These are phyloP conservation scores for Erysimum cheiri DNA, from an alignment of 441 rosid genomes.

Conservation along the genomic window DNA sequence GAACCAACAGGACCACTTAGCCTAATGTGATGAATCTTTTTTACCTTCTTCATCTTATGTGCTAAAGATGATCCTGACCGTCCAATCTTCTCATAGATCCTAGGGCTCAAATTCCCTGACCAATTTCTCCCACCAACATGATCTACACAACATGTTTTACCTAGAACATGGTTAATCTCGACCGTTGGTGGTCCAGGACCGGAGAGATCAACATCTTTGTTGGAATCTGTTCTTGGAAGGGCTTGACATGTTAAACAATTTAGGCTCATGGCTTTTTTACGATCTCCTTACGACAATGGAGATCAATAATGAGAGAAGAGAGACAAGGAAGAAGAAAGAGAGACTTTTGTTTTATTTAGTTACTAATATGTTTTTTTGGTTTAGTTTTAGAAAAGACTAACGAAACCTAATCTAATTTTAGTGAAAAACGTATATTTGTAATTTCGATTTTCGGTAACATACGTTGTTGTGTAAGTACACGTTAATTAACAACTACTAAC, in stretches of 20 bases:
- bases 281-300: conserved; percentile 34
- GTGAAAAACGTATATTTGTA: conserved; percentile 23
- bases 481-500: conserved; percentile 3
- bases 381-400: conserved; percentile 40
- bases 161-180: conserved; percentile 12
- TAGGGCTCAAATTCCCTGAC: conserved; percentile 57
- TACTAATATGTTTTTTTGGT: conserved; percentile 9
- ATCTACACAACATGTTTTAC: conserved; percentile 27
- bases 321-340: conserved; percentile 11
- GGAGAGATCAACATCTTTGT: conserved; percentile 30
- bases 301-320: conserved; percentile 19
- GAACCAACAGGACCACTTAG: conserved; percentile 43
- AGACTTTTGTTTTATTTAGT: conserved; percentile 34
- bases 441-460: conserved; percentile 11
- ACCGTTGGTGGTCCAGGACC: conserved; percentile 41
- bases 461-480: conserved; percentile 8
- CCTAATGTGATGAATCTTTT: conserved; percentile 53
- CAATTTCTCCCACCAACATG: conserved; percentile 53
- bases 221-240: conserved; percentile 50
- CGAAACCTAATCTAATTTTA: conserved; percentile 32
- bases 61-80: conserved; percentile 39
- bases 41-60: conserved; percentile 43
- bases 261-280: conserved; percentile 54
- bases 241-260: conserved; percentile 64
- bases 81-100: conserved; percentile 41